A percentile compares a stretch with the other conserved stretches of the same genome.
Evolutionary conservation across 1,139 yeast genomes (phyloP).

Genomic region (Tardiomyces digboiensis): DNA sequence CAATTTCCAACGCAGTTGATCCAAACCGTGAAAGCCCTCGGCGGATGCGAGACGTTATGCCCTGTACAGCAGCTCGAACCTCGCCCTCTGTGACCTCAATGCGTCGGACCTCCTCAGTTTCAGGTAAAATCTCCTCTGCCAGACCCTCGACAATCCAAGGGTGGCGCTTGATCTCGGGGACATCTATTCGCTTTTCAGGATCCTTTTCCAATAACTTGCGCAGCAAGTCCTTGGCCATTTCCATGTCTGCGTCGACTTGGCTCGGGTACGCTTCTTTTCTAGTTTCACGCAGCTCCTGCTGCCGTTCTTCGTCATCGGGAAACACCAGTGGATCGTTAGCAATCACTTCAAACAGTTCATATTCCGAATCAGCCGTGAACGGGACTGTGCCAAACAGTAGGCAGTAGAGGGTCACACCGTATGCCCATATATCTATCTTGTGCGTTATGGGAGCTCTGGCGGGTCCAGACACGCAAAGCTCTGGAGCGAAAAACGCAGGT

Average conservation of each 20-base stretch:
- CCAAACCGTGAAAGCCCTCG: constrained; percentile 43
- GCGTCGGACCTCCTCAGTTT: constrained; percentile 25
- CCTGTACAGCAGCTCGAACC: constrained; percentile 67
- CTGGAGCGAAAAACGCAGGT: constrained; percentile 81
- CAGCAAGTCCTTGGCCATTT: constrained; percentile 54
- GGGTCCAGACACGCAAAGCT: constrained; percentile 46
- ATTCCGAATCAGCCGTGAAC: constrained; percentile 83
- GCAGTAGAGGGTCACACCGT: constrained; percentile 90
- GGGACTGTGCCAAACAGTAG: constrained; percentile 83
- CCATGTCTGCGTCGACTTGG: constrained; percentile 19
- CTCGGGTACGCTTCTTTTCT: constrained; percentile 12
- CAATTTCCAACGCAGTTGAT: constrained; percentile 36
- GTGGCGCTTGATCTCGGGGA: constrained; percentile 67
- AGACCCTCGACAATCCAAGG: constrained; percentile 65
- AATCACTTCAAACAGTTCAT: constrained; percentile 76
- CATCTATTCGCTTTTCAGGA: constrained; percentile 58
- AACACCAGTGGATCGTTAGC: constrained; percentile 52
- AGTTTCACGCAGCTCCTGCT: constrained; percentile 13
- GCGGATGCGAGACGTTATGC: constrained; percentile 58
- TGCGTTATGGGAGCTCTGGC: constrained; percentile 43
- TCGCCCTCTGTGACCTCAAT: constrained; percentile 62
- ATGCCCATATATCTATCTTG: constrained; percentile 93
- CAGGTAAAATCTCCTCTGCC: constrained; percentile 24
- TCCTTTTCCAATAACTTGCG: constrained; percentile 57
- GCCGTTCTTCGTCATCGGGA: constrained; percentile 38